Evolutionary conservation across 2,329 filamentous ascomycete species (phyloP).

Genomic region (Colletotrichum cereale): DNA sequence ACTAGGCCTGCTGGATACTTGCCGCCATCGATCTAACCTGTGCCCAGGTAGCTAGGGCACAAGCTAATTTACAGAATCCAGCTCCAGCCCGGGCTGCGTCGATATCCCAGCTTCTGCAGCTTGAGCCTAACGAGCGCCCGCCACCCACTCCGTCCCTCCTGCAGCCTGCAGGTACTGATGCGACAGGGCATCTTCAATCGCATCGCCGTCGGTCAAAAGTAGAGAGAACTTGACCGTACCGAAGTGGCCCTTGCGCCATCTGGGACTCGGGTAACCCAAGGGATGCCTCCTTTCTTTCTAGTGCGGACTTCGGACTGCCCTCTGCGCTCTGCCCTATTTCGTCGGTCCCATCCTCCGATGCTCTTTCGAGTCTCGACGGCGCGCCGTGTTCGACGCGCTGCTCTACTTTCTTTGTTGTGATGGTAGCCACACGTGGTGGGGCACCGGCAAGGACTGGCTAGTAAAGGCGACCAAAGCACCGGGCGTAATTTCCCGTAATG

Average conservation of each 20-base stretch:
- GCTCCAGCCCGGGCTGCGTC: constrained; percentile 18
- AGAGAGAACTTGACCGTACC: not conserved
- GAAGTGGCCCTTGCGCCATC: constrained; percentile 5
- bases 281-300: constrained; percentile 28
- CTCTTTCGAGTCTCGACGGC: no score
- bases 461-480: constrained; percentile 8
- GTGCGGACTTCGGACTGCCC: not conserved
- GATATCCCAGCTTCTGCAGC: constrained; percentile 22
- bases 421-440: constrained; percentile 16
- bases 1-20: not conserved
- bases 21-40: constrained; percentile 7
- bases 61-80: constrained; percentile 10
- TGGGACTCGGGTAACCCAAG: constrained; percentile 15
- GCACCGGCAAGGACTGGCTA: constrained; percentile 22
- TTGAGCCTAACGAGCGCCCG: not conserved
- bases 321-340: constrained; percentile 15
- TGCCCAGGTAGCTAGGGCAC: not conserved
- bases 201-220: constrained; percentile 9
- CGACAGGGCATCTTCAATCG: constrained; percentile 7
- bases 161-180: not conserved
- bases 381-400: not conserved
- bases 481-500: constrained; percentile 26
- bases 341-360: not conserved
- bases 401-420: constrained; percentile 7
- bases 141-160: constrained; percentile 2